A percentile compares a stretch with the other conserved stretches of the same genome.
phyloP scores from a whole-genome alignment of 2,329 filamentous ascomycete species.

The Truncatella angustata region DNA sequence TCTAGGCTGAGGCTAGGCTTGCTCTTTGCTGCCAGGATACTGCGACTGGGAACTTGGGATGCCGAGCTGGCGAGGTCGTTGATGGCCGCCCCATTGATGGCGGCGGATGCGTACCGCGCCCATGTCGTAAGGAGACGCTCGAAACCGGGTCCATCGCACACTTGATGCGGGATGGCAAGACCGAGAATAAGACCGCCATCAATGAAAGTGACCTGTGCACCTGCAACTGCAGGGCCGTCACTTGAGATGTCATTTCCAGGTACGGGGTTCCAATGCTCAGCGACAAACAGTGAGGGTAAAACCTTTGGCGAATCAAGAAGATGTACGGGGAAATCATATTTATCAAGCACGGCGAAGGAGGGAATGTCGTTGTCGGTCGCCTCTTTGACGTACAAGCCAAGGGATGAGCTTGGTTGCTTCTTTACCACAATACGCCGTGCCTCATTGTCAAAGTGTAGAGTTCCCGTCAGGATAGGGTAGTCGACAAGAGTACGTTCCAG shows the following conservation, averaged over 20 bases:
- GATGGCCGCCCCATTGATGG: not conserved
- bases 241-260: not conserved
- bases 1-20: not conserved
- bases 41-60: not conserved
- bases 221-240: conserved; percentile 3
- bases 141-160: conserved; percentile 2
- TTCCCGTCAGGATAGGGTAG: conserved; percentile 3
- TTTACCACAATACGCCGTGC: conserved; percentile 2
- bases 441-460: conserved; percentile 1
- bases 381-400: not conserved
- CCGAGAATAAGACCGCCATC: conserved; percentile 4
- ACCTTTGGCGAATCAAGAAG: conserved; percentile 6
- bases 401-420: not conserved
- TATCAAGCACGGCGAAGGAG: not conserved
- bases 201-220: conserved; percentile 8
- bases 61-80: not conserved
- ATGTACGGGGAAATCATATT: conserved; percentile 4
- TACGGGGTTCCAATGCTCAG: not conserved
- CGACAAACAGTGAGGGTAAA: not conserved
- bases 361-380: conserved; percentile 1
- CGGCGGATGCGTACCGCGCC: not conserved
- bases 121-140: not conserved
- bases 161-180: conserved; percentile 6
- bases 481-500: not conserved
- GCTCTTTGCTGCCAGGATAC: not conserved